A percentile compares a stretch with the other conserved stretches of the same genome.
These are phyloP conservation scores for Aureobasidium uvarum DNA, from an alignment of 2,329 filamentous ascomycete genomes.

Conservation along the genomic window DNA sequence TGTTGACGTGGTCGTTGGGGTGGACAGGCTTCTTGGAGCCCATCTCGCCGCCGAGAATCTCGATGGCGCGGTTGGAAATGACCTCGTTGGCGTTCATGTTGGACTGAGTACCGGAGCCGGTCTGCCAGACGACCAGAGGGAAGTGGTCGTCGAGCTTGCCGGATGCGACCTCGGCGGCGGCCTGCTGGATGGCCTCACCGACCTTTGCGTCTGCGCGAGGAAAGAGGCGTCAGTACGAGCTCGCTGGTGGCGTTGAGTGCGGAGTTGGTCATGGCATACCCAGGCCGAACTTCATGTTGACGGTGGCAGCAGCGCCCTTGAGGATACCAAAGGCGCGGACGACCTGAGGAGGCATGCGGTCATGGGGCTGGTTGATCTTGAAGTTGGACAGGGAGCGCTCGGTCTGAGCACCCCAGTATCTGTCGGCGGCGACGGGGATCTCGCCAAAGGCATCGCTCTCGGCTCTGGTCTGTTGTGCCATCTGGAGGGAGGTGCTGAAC, in stretches of 20 bases:
- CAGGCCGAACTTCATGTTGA: constrained; percentile 93
- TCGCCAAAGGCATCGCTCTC: constrained; percentile 98
- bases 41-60: constrained; percentile 91
- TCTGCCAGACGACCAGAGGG: constrained; percentile 98
- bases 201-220: constrained; percentile 71
- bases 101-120: constrained; percentile 95
- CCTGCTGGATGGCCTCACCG: constrained; percentile 90
- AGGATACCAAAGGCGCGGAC: constrained; percentile 93
- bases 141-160: constrained; percentile 96
- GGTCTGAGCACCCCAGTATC: constrained; percentile 98
- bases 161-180: constrained; percentile 86
- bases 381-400: constrained; percentile 97
- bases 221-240: constrained; percentile 22
- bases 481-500: constrained; percentile 38
- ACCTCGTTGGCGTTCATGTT: constrained; percentile 99
- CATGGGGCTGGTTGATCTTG: constrained; percentile 98
- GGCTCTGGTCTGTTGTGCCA: constrained; percentile 60
- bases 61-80: constrained; percentile 98
- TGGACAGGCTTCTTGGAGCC: constrained; percentile 98
- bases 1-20: constrained; percentile 99
- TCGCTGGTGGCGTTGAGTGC: neutral
- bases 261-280: constrained; percentile 51
- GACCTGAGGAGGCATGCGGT: constrained; percentile 94
- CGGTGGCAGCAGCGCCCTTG: constrained; percentile 92
- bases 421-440: constrained; percentile 85